Evolutionary conservation across 176 grass and related monocot genomes (phyloP), one percentile per base, ranked within the genome.

Genomic region (Musa beccarii): DNA sequence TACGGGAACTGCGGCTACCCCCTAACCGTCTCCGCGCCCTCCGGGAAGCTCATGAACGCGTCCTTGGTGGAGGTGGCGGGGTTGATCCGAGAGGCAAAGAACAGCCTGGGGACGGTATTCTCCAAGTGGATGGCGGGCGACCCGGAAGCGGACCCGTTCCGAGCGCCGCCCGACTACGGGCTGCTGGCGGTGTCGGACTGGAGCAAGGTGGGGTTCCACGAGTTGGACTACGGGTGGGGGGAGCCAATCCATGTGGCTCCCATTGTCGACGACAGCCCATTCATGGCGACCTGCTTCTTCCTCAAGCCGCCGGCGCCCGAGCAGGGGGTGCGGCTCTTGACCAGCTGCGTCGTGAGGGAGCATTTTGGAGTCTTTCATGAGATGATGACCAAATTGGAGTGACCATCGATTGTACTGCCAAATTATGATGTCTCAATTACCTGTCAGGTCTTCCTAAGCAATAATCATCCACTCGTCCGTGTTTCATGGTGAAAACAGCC

Each of bases 1-100:
- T 93, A 89, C 20, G 90, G 87, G 1, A 89, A 93, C 12, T 93
- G 90, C 59, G 89, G 87, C 69, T 93, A 89, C 63, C 82, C 90
- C 0, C 54, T 93, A 7, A 89, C 84, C 0, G 90, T 84, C 26
- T 85, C 82, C 6, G 70, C 87, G 1, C 80, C 23, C 0, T 68
- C 54, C 19, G 24, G 76, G 50, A 77, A 63, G n/a, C 78, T 93
- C 49, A 1, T 23, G 1, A 78, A 26, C 0, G 11, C 20, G 34
- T 17, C 71, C 15, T 49, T 89, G 71, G 72, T 85, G 43, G 80
- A 81, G 4, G 80, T 93, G 54, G 79, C 89, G 10, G 81, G 23
- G 76, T 81, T 89, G 82, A 89, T 93, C 43, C 74, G 87, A 7
- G 87, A 93, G 43, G 90, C 77, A 1, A 93, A 93, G 79, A 77